phyloP scores from a whole-genome alignment of 257 asterid species.

The Solanum etuberosum region DNA sequence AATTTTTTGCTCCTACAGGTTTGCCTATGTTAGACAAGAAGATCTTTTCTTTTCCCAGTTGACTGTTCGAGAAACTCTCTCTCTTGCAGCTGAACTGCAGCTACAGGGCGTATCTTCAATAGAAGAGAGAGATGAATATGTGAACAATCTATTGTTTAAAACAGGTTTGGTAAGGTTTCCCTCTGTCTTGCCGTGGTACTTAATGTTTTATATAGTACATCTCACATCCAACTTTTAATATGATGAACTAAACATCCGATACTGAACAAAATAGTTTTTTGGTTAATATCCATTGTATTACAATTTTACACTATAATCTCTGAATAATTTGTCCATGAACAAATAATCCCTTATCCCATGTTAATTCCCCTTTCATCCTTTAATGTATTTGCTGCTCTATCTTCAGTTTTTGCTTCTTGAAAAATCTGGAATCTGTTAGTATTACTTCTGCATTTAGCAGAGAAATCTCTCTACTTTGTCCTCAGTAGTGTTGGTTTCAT shows the following conservation, averaged over 20 bases:
- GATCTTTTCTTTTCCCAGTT: conserved; percentile 96
- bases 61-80: conserved; percentile 92
- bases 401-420: background rate
- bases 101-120: conserved; percentile 61
- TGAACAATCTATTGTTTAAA: conserved; percentile 61
- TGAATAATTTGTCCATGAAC: background rate
- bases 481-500: conserved; percentile 8
- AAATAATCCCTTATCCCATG: background rate
- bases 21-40: conserved; percentile 86
- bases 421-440: background rate
- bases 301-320: background rate
- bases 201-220: background rate
- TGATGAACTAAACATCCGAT: background rate
- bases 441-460: background rate
- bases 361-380: background rate
- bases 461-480: background rate
- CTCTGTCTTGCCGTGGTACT: background rate
- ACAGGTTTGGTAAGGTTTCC: conserved; percentile 66
- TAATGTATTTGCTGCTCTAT: background rate
- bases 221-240: background rate
- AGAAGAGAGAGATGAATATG: conserved; percentile 73
- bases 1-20: conserved; percentile 34
- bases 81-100: conserved; percentile 96
- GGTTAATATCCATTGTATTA: background rate
- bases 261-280: background rate